Evolutionary conservation across 1,139 yeast genomes (phyloP), one percentile per base, ranked within the genome.

Genomic region (Geotrichum candidum): DNA sequence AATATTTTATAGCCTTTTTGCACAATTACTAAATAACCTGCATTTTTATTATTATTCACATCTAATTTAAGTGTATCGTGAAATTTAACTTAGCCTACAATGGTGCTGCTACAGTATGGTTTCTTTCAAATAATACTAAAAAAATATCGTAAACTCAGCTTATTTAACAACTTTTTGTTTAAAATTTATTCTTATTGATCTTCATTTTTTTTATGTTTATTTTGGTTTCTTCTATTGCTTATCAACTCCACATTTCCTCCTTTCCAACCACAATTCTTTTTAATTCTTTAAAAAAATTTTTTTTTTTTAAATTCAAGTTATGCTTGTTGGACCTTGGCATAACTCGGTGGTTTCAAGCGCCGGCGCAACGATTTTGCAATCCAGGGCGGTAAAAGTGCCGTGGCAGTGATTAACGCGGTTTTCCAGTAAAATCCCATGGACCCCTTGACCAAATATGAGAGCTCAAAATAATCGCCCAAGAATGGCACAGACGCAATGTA

Each of bases 381-480:
- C 97, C 97, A 92, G 1, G 95, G 96, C 0, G 99, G 99, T 56
- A 91, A 76, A 65, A 94, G 79, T 22, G 97, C 88, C 9, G 90
- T 78, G 0, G 84, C 79, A 56, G 91, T 76, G 22, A 90, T 86
- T 13, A 87, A 76, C 2, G 80, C 75, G 18, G 84, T 75, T 72
- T 90, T 92, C 88, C 96, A 90, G 61, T 81, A 77, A 71, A 88
- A 92, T 25, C 68, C 54, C 38, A 84, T 73, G 5, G 87, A 81
- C 5, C 56, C 56, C 52, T 79, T 69, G 67, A 90, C 81, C 71
- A 85, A 90, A 38, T 38, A 38, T 1, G 73, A 74, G 64, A 94
- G 76, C 66, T 91, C 90, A 73, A 88, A 95, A 73, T 94, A 95
- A 25, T 94, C 98, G 1, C 82, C 78, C 63, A 95, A 79, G 64